Evolutionary conservation across 371 early-diverging fungal genomes (phyloP).

Genomic region (Mortierella sp.): DNA sequence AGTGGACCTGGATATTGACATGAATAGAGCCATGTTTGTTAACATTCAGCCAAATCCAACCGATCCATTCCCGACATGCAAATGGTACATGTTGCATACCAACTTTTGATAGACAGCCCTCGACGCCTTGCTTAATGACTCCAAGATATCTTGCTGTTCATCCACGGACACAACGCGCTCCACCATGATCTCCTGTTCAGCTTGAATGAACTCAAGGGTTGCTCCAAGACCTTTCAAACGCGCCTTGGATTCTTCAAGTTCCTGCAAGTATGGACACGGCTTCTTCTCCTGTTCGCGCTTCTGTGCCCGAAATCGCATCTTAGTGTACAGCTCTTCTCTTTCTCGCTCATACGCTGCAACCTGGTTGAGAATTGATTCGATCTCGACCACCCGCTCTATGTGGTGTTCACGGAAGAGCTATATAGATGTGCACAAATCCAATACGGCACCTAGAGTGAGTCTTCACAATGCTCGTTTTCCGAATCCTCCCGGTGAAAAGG

Average conservation of each 20-base stretch:
- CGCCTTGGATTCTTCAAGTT: conserved; percentile 44
- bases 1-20: too few relatives aligned
- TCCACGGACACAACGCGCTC: conserved; percentile 33
- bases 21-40: background rate
- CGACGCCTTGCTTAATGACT: conserved; percentile 20
- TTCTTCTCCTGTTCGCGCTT: conserved; percentile 14
- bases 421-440: background rate
- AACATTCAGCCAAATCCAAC: too few relatives aligned
- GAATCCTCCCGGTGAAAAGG: too few relatives aligned
- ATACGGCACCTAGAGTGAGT: too few relatives aligned
- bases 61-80: too few relatives aligned
- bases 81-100: too few relatives aligned
- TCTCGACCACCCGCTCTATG: conserved; percentile 28
- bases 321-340: conserved; percentile 22
- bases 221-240: conserved; percentile 18
- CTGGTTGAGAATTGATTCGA: conserved; percentile 27
- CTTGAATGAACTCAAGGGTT: conserved; percentile 44
- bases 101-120: conserved; percentile 21
- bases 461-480: too few relatives aligned
- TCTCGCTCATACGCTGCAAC: conserved; percentile 25
- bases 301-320: conserved; percentile 28
- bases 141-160: conserved; percentile 22
- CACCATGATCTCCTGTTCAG: conserved; percentile 40
- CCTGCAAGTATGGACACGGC: conserved; percentile 14
- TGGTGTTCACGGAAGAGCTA: conserved; percentile 44